phyloP scores from a whole-genome alignment of 129 eudicot species.

The Flaveria trinervia region DNA sequence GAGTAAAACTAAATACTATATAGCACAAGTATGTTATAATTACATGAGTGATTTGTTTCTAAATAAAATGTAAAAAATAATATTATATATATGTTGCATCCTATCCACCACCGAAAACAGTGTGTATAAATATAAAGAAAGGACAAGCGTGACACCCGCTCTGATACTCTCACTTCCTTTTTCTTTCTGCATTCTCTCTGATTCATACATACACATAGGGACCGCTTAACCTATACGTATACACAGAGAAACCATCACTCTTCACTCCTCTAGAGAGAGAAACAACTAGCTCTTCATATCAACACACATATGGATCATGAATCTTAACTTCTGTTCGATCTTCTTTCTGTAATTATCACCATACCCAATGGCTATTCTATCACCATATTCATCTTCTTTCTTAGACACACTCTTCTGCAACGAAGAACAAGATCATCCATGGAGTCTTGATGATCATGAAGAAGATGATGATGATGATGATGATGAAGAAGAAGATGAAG shows the following conservation, averaged over 20 bases:
- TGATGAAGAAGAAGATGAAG: too few species aligned
- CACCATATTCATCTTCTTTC: constrained; percentile 46
- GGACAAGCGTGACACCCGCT: constrained; percentile 94
- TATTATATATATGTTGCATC: too few species aligned
- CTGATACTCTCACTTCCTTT: constrained; percentile 78
- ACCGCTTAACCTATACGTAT: constrained; percentile 32
- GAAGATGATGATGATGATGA: too few species aligned
- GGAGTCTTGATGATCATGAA: constrained; percentile 30
- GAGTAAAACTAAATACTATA: background rate
- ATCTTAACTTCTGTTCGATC: constrained; percentile 34
- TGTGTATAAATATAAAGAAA: constrained; percentile 53
- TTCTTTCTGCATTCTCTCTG: constrained; percentile 41
- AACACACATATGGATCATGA: constrained; percentile 31
- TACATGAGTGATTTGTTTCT: background rate
- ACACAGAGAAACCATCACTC: background rate
- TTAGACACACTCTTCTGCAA: constrained; percentile 74
- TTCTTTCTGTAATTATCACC: constrained; percentile 41
- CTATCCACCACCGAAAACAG: constrained; percentile 29
- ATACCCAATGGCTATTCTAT: constrained; percentile 43
- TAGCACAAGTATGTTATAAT: background rate
- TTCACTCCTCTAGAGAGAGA: constrained; percentile 25
- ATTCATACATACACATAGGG: constrained; percentile 16
- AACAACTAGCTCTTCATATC: background rate
- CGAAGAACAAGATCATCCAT: constrained; percentile 52
- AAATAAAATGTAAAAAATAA: background rate